phyloP scores from a whole-genome alignment of 192 early-diverging fungal species.

The Backusella westeae region DNA sequence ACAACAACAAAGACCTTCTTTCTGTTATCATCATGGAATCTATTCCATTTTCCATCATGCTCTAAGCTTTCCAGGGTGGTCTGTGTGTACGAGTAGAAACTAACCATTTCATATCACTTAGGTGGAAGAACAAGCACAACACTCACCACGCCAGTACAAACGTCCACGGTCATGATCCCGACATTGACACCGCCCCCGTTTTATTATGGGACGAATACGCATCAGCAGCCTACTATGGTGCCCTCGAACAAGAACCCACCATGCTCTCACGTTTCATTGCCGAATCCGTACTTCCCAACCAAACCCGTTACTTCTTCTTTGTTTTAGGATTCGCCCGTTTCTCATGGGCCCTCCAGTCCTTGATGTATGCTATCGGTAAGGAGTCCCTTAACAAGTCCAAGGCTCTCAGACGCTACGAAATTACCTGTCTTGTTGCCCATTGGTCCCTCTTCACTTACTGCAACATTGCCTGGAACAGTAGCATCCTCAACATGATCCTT shows the following conservation, averaged over 20 bases:
- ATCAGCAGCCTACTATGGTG: slow-evolving; percentile 48
- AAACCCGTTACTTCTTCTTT: slow-evolving; percentile 67
- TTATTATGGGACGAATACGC: slow-evolving; percentile 74
- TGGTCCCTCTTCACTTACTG: slow-evolving; percentile 64
- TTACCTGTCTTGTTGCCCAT: slow-evolving; percentile 56
- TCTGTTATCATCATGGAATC: neutral
- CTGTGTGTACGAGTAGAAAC: neutral
- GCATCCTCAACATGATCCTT: slow-evolving; percentile 40
- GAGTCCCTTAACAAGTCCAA: slow-evolving; percentile 46
- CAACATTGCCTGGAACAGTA: slow-evolving; percentile 43
- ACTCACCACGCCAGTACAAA: slow-evolving; percentile 83
- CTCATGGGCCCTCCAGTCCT: slow-evolving; percentile 72
- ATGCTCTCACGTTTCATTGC: slow-evolving; percentile 64
- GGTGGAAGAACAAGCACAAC: slow-evolving; percentile 91
- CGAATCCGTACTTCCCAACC: slow-evolving; percentile 39
- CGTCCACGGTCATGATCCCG: slow-evolving; percentile 77
- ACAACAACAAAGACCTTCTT: neutral
- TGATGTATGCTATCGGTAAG: slow-evolving; percentile 51
- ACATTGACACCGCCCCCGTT: slow-evolving; percentile 80
- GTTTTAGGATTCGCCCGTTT: slow-evolving; percentile 70
- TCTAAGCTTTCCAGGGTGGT: neutral
- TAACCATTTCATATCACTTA: slow-evolving; percentile 17
- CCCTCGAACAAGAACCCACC: slow-evolving; percentile 44
- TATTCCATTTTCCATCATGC: neutral
- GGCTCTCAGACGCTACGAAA: slow-evolving; percentile 49